These are phyloP conservation scores for Geoglossum cookeanum DNA, from an alignment of 2,329 filamentous ascomycete species.

Conservation along the genomic window DNA sequence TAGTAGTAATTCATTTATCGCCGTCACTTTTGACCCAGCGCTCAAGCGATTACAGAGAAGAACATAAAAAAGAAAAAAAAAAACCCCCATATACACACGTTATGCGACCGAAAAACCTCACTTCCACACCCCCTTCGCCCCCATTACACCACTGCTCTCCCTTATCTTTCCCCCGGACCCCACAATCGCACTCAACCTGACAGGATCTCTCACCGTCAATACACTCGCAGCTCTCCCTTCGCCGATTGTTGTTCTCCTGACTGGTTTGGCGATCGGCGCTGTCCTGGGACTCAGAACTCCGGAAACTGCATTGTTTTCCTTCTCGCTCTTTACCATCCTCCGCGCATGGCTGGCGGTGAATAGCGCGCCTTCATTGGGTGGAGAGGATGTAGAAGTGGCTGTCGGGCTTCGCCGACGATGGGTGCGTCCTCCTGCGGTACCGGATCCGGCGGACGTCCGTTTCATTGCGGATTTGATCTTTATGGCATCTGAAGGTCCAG, in stretches of 20 bases:
- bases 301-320: constrained; percentile 31
- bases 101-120: constrained; percentile 9
- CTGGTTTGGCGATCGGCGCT: constrained; percentile 37
- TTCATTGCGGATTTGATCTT: constrained; percentile 37
- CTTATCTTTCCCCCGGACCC: constrained; percentile 14
- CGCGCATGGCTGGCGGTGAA: constrained; percentile 48
- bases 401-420: constrained; percentile 38
- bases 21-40: too few relatives aligned
- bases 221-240: constrained; percentile 17
- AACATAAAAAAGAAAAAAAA: too few relatives aligned
- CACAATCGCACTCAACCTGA: constrained; percentile 15
- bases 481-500: constrained; percentile 30
- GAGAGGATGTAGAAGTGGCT: constrained; percentile 26
- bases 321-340: constrained; percentile 44
- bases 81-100: too few relatives aligned
- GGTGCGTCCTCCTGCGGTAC: constrained; percentile 17
- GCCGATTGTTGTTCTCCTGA: constrained; percentile 23
- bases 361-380: constrained; percentile 37
- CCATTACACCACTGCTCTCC: constrained; percentile 5
- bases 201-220: constrained; percentile 17
- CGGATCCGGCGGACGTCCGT: constrained; percentile 22
- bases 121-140: constrained; percentile 12
- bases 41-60: too few relatives aligned
- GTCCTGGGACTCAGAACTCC: constrained; percentile 43
- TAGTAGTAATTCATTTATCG: too few relatives aligned